Conservation (phyloP, 2,329 filamentous ascomycete genomes). For the Didymella lethalis region DNA sequence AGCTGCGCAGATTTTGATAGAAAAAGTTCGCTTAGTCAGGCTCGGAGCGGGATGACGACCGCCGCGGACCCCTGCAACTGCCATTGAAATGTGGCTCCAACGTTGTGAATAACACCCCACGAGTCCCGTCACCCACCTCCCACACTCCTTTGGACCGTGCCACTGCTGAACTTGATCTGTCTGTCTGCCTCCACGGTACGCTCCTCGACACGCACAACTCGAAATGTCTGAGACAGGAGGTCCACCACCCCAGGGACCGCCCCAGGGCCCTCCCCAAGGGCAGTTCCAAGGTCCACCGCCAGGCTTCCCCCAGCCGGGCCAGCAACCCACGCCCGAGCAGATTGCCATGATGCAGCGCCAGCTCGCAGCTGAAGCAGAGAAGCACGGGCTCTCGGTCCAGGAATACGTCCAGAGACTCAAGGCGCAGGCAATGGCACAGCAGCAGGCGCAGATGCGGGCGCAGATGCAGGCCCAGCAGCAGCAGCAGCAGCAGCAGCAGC, state of each 20-base stretch:
- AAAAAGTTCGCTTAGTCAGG: conserved; percentile 17
- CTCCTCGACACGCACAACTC: conserved; percentile 7
- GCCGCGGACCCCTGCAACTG: conserved; percentile 13
- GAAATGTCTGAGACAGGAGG: conserved; percentile 37
- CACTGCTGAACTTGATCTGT: neutral
- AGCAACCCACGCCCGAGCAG: conserved; percentile 80
- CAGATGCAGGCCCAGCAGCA: conserved; percentile 45
- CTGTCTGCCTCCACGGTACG: neutral
- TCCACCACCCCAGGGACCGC: conserved; percentile 26
- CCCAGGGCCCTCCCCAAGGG: conserved; percentile 30
- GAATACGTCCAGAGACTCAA: conserved; percentile 73
- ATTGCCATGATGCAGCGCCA: conserved; percentile 84
- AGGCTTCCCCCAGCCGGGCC: conserved; percentile 49
- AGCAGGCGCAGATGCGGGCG: conserved; percentile 55
- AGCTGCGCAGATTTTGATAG: conserved; percentile 17
- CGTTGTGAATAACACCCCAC: conserved; percentile 18
- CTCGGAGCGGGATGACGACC: conserved; percentile 11
- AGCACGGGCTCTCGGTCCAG: conserved; percentile 82
- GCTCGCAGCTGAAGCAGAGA: conserved; percentile 81
- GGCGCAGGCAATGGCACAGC: conserved; percentile 63
- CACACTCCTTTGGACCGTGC: conserved; percentile 17
- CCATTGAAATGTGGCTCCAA: conserved; percentile 24
- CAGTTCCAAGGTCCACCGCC: conserved; percentile 26
- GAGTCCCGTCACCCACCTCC: conserved; percentile 6
- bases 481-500: conserved; percentile 50